Evolutionary conservation across 495 filamentous ascomycete genomes (phyloP).

Genomic region (Hypomontagnella monticulosa): DNA sequence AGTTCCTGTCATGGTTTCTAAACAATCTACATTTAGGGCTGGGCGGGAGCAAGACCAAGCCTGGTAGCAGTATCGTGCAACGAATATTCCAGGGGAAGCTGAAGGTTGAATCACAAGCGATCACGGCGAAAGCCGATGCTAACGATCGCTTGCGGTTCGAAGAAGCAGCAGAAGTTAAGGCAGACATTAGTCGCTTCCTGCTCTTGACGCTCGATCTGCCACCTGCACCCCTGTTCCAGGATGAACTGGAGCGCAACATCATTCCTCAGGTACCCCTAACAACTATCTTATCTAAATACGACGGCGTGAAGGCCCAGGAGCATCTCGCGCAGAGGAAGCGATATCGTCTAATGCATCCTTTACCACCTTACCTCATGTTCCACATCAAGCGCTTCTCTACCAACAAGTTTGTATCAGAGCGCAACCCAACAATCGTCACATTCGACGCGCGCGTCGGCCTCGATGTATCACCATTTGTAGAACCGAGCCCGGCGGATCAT

Average conservation of each 20-base stretch:
- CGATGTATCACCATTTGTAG: constrained; percentile 87
- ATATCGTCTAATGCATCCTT: constrained; percentile 89
- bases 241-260: constrained; percentile 88
- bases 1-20: constrained; percentile 96
- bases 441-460: constrained; percentile 80
- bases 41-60: constrained; percentile 88
- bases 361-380: constrained; percentile 91
- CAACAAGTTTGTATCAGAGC: constrained; percentile 95
- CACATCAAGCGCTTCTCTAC: constrained; percentile 96
- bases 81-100: constrained; percentile 92
- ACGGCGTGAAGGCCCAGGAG: constrained; percentile 87
- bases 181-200: constrained; percentile 78
- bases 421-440: constrained; percentile 98
- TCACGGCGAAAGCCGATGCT: constrained; percentile 89
- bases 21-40: constrained; percentile 93
- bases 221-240: constrained; percentile 94
- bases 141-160: constrained; percentile 93
- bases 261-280: constrained; percentile 95
- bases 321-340: constrained; percentile 84
- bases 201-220: constrained; percentile 94
- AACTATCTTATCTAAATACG: constrained; percentile 92
- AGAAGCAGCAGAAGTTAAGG: constrained; percentile 83
- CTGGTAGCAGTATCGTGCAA: constrained; percentile 83
- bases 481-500: constrained; percentile 53
- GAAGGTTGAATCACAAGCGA: constrained; percentile 91